Conservation (phyloP, 2,329 filamentous ascomycete genomes). For the Cytospora chrysosperma region DNA sequence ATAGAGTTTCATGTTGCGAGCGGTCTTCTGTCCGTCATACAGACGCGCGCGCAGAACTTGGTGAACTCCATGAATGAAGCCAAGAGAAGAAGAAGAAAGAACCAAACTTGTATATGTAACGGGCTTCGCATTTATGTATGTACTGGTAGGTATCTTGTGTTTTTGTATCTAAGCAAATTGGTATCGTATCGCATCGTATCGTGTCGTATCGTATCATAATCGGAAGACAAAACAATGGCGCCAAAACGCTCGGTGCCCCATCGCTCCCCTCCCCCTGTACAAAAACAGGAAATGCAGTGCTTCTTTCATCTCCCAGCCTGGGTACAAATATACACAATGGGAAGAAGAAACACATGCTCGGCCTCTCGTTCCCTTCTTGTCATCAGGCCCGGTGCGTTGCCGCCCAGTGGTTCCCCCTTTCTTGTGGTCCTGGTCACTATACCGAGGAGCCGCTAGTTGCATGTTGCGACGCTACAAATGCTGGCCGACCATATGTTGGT, state of each 20-base stretch:
- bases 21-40: background rate
- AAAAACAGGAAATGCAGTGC: background rate
- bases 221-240: background rate
- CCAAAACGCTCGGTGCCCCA: slow-evolving; percentile 4
- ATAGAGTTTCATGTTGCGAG: background rate
- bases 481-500: background rate
- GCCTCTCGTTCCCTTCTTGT: background rate
- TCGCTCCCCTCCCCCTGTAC: background rate
- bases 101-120: background rate
- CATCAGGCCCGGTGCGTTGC: background rate
- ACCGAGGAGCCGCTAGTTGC: background rate
- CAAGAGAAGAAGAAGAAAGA: no score
- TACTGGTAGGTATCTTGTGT: slow-evolving; percentile 1
- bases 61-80: no score
- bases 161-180: slow-evolving; percentile 18
- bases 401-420: background rate
- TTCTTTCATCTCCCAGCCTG: background rate
- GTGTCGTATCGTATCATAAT: slow-evolving; percentile 3
- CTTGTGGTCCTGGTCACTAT: background rate
- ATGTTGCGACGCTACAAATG: background rate
- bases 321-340: slow-evolving; percentile 11
- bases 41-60: background rate
- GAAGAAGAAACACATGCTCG: background rate
- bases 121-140: background rate
- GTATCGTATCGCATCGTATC: slow-evolving; percentile 18